A percentile compares a stretch with the other conserved stretches of the same genome.
Conservation (phyloP, 805 yeast species). For the Yarrowia alimentaria region DNA sequence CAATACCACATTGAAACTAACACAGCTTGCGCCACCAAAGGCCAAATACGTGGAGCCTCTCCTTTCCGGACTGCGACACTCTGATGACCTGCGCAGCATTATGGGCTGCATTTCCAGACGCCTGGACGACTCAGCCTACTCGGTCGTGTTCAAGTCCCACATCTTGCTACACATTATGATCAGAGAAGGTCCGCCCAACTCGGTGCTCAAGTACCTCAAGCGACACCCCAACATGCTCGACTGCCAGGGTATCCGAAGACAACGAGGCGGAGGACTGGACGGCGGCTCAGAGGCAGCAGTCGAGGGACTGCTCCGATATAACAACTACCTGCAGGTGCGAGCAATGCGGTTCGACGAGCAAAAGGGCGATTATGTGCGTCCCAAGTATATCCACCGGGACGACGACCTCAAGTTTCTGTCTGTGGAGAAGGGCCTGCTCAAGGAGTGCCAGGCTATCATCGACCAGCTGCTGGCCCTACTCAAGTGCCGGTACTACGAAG, state of each 20-base stretch:
- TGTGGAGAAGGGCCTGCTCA: slow-evolving; percentile 74
- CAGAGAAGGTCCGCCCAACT: slow-evolving; percentile 82
- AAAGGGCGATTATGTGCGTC: slow-evolving; percentile 65
- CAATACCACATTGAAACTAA: slow-evolving; percentile 36
- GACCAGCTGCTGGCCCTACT: slow-evolving; percentile 73
- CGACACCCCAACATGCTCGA: slow-evolving; percentile 53
- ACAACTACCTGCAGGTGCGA: slow-evolving; percentile 65
- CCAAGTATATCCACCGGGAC: slow-evolving; percentile 48
- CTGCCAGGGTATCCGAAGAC: slow-evolving; percentile 34
- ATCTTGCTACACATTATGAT: slow-evolving; percentile 87
- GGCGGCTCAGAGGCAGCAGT: slow-evolving; percentile 39
- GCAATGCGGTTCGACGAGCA: slow-evolving; percentile 63
- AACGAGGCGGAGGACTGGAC: slow-evolving; percentile 31
- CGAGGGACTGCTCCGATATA: slow-evolving; percentile 55
- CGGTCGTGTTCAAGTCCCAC: slow-evolving; percentile 81
- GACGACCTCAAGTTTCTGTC: slow-evolving; percentile 62
- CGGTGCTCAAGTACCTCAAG: slow-evolving; percentile 61
- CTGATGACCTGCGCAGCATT: slow-evolving; percentile 64
- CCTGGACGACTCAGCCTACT: slow-evolving; percentile 82
- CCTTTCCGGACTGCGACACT: slow-evolving; percentile 55
- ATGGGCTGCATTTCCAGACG: slow-evolving; percentile 62
- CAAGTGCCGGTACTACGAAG: slow-evolving; percentile 74
- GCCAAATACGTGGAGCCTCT: slow-evolving; percentile 95
- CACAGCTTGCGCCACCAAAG: slow-evolving; percentile 90
- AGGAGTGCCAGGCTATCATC: slow-evolving; percentile 84